Evolutionary conservation across 2,329 filamentous ascomycete genomes (phyloP).

Genomic region (Lasiodiplodia sp.): DNA sequence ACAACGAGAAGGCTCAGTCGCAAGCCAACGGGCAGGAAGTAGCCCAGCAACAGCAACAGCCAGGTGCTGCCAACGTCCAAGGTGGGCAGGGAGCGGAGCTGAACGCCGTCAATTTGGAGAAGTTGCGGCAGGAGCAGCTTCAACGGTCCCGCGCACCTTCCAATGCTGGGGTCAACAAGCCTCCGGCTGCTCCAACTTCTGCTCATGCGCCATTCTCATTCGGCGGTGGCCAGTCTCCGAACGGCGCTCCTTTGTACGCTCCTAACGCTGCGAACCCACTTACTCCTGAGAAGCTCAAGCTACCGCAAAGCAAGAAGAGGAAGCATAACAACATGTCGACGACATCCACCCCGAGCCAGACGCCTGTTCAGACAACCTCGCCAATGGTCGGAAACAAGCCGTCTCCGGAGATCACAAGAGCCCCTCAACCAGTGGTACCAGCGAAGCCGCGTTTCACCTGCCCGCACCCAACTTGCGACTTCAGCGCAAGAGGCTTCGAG

Average conservation of each 20-base stretch:
- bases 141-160: constrained; percentile 46
- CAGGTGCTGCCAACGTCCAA: constrained; percentile 30
- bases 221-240: constrained; percentile 60
- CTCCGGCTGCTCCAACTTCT: constrained; percentile 58
- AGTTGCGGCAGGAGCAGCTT: constrained; percentile 44
- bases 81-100: constrained; percentile 36
- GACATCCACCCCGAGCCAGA: constrained; percentile 40
- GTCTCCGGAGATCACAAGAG: constrained; percentile 57
- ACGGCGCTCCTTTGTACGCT: constrained; percentile 62
- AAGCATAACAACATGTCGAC: constrained; percentile 57
- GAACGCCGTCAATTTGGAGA: constrained; percentile 43
- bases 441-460: constrained; percentile 61
- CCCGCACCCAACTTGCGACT: constrained; percentile 59
- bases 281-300: constrained; percentile 63
- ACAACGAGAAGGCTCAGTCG: constrained; percentile 11
- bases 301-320: constrained; percentile 65
- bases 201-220: constrained; percentile 61
- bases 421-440: constrained; percentile 49
- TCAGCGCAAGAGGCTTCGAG: constrained; percentile 62
- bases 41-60: constrained; percentile 30
- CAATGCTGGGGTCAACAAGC: constrained; percentile 46
- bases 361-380: constrained; percentile 48
- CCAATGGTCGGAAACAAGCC: constrained; percentile 49
- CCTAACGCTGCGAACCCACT: constrained; percentile 59
- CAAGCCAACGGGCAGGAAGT: constrained; percentile 4